phyloP scores from a whole-genome alignment of 768 basidiomycete genomes.

The Tricholoma sp. region DNA sequence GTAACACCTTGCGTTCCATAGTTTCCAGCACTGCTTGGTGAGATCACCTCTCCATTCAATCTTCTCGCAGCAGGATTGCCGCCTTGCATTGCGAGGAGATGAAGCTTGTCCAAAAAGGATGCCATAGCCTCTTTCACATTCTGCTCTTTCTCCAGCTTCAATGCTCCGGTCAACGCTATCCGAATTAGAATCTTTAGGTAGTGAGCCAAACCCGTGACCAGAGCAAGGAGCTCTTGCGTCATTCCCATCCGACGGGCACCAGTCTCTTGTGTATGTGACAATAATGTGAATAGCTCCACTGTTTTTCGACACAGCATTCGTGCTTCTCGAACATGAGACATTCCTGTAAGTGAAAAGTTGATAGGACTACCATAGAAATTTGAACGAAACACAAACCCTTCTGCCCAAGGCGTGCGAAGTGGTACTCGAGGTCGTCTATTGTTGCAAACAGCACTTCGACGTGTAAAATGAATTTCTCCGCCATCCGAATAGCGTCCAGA shows the following conservation, averaged over 20 bases:
- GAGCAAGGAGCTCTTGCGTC: conserved; percentile 93
- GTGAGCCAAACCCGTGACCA: conserved; percentile 98
- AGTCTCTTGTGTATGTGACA: conserved; percentile 94
- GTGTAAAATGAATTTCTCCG: conserved; percentile 97
- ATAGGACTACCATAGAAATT: not conserved
- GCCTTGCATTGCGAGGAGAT: conserved; percentile 82
- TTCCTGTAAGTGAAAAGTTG: conserved; percentile 48
- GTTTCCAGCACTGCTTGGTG: conserved; percentile 43
- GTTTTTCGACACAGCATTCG: conserved; percentile 99
- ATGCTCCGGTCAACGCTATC: conserved; percentile 91
- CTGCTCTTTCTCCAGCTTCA: conserved; percentile 93
- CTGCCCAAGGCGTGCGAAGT: conserved; percentile 72
- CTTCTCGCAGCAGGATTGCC: conserved; percentile 75
- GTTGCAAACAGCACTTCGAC: conserved; percentile 97
- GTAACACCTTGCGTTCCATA: conserved; percentile 81
- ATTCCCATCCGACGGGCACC: conserved; percentile 89
- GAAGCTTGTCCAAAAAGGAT: conserved; percentile 88
- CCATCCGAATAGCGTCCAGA: conserved; percentile 95
- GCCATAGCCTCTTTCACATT: conserved; percentile 78
- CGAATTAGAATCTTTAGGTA: conserved; percentile 99
- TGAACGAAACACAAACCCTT: conserved; percentile 60
- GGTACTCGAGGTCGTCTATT: conserved; percentile 92
- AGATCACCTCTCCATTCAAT: conserved; percentile 60
- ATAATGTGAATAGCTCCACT: conserved; percentile 93
- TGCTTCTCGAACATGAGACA: conserved; percentile 97